Evolutionary conservation across 148 eudicot genomes (phyloP), one percentile per base, ranked within the genome.

Genomic region (Vaccinium macrocarpon): DNA sequence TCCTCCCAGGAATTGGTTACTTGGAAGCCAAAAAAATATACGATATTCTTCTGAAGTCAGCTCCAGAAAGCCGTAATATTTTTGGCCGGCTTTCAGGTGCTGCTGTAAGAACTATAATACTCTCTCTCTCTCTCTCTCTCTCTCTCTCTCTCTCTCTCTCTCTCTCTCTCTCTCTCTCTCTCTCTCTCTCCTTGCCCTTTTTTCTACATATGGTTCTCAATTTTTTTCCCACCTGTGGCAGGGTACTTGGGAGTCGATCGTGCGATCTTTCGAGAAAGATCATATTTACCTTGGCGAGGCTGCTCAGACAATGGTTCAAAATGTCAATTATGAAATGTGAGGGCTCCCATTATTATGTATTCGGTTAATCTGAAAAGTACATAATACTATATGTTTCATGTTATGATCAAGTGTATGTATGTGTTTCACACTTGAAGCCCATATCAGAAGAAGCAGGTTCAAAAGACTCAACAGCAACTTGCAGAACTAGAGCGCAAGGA

Each of bases 61-160:
- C 94, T 86, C 92, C 97, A 79, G 98, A 96, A 91, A 94, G 93
- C 87, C 95, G 99, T 29, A 96, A 93, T 83, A 87, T 96, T 82
- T 96, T 96, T 89, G 99, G 99, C 55, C 96, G 99, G 90, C 99
- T 94, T 91, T 93, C 99, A 14, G 99, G 99, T 56, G 90, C 89
- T 82, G 95, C 98, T 87, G 99, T 94, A 96, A 90, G 97, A 81
- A 85, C 87, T 86, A 59, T 71, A n/a, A 51, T 49, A 80, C 86
- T 62, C 81, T 49, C 55, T 35, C 71, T 80, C 81, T 61, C 49
- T 82, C 62, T 8, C 48, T 14, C 25, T 15, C 10, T 8, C 56
- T 14, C 25, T 15, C 10, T 8, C 56, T 14, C 25, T 15, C 10
- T 21, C 14, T 19, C 82, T 80, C 81, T 61, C 49, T 82, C 62